These are phyloP conservation scores for Falciphora oryzae DNA, from an alignment of 2,329 filamentous ascomycete species.

Conservation along the genomic window DNA sequence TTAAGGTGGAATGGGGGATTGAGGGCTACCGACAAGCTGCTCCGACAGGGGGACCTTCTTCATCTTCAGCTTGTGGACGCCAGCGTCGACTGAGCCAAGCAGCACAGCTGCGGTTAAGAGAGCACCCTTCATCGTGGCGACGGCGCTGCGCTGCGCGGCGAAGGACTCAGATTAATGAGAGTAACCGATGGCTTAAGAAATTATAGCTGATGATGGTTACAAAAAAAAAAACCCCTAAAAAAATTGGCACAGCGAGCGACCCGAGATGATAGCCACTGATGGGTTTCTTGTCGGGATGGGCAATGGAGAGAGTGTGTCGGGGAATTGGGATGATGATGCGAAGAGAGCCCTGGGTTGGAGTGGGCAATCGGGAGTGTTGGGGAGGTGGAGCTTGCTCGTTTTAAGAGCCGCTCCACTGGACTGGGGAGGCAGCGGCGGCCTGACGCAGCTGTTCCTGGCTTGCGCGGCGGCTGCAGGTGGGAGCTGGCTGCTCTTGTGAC, in stretches of 20 bases:
- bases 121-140: constrained; percentile 74
- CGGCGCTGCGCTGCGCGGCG: constrained; percentile 18
- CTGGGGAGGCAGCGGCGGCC: not conserved
- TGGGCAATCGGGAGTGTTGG: not conserved
- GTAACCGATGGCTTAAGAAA: not conserved
- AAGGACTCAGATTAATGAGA: constrained; percentile 7
- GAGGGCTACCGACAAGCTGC: constrained; percentile 67
- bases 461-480: constrained; percentile 1
- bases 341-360: not conserved
- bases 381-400: constrained; percentile 1
- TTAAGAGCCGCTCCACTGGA: not conserved
- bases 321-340: not conserved
- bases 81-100: constrained; percentile 76
- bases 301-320: constrained; percentile 2
- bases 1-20: not conserved
- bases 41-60: constrained; percentile 92
- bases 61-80: constrained; percentile 93
- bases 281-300: not conserved
- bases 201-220: not conserved
- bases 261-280: constrained; percentile 1
- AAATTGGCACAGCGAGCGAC: constrained; percentile 3
- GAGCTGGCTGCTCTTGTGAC: not conserved
- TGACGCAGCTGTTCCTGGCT: constrained; percentile 9
- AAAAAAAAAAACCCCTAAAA: too few species aligned
- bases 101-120: constrained; percentile 74